These are phyloP conservation scores for Chytriomyces hyalinus DNA, from an alignment of 192 early-diverging fungal species.

Conservation along the genomic window DNA sequence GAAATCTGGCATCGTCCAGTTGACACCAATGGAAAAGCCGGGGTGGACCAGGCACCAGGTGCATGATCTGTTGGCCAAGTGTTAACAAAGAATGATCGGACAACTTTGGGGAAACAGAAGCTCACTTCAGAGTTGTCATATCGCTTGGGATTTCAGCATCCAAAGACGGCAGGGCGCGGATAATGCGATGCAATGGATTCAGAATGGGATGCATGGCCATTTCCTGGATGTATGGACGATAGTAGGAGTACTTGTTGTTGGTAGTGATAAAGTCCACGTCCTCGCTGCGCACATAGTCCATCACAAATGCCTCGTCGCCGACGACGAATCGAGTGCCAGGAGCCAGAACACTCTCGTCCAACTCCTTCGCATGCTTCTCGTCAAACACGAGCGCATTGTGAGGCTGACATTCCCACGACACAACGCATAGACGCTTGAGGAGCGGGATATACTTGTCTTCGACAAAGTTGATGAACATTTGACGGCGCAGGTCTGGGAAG, in stretches of 20 bases:
- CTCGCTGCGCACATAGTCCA: background rate
- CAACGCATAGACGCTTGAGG: background rate
- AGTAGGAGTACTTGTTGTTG: slow-evolving; percentile 21
- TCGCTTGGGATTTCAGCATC: background rate
- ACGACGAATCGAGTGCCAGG: background rate
- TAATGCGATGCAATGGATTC: background rate
- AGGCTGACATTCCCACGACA: slow-evolving; percentile 5
- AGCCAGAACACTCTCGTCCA: background rate
- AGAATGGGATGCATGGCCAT: background rate
- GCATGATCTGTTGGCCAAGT: background rate
- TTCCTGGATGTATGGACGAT: slow-evolving; percentile 5
- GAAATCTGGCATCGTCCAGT: slow-evolving; percentile 11
- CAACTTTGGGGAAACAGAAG: too few relatives aligned
- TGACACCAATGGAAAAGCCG: slow-evolving; percentile 11
- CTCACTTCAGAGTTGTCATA: background rate
- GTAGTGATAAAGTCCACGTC: background rate
- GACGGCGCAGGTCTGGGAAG: background rate
- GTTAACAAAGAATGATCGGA: background rate
- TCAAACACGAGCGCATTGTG: slow-evolving; percentile 5
- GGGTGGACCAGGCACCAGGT: slow-evolving; percentile 9
- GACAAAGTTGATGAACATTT: slow-evolving; percentile 1
- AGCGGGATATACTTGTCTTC: slow-evolving; percentile 1
- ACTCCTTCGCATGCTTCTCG: background rate
- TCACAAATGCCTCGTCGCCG: background rate
- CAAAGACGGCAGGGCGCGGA: background rate